Conservation (phyloP, 1,139 yeast genomes). For the Candida tropicalis region DNA sequence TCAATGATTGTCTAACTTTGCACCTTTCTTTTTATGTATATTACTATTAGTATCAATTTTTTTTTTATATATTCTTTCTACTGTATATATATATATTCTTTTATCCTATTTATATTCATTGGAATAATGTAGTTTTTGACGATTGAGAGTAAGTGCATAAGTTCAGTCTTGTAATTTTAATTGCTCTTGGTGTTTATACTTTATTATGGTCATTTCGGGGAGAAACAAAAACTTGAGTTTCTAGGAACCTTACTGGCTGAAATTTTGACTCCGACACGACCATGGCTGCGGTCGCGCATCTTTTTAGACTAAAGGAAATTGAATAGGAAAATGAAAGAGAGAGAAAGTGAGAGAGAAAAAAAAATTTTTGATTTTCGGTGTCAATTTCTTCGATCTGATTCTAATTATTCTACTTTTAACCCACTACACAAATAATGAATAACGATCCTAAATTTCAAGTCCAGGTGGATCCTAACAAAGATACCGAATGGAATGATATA, state of each 20-base stretch:
- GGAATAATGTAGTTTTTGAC: not conserved
- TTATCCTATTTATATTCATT: not conserved
- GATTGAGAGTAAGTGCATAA: too few relatives aligned
- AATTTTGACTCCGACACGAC: conserved; percentile 3
- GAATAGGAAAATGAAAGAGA: not conserved
- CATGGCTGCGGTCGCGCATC: not conserved
- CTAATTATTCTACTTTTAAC: not conserved
- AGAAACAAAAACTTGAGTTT: not conserved
- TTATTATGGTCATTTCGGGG: not conserved
- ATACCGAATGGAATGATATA: conserved; percentile 98
- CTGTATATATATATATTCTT: conserved; percentile 2
- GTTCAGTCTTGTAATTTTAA: too few relatives aligned
- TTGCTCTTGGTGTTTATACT: not conserved
- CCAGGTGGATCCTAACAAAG: conserved; percentile 93
- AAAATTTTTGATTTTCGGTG: not conserved
- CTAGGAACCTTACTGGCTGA: not conserved
- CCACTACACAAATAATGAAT: conserved; percentile 12
- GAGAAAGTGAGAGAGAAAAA: not conserved
- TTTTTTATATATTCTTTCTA: conserved; percentile 2
- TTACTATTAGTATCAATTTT: not conserved
- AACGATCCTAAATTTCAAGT: conserved; percentile 53
- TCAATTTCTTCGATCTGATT: not conserved
- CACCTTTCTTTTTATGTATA: not conserved
- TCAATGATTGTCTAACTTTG: conserved; percentile 3
- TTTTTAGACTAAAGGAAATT: too few relatives aligned